A percentile compares a stretch with the other conserved stretches of the same genome.
Conservation (phyloP, 768 basidiomycete species). For the Rhizopogon vinicolor region DNA sequence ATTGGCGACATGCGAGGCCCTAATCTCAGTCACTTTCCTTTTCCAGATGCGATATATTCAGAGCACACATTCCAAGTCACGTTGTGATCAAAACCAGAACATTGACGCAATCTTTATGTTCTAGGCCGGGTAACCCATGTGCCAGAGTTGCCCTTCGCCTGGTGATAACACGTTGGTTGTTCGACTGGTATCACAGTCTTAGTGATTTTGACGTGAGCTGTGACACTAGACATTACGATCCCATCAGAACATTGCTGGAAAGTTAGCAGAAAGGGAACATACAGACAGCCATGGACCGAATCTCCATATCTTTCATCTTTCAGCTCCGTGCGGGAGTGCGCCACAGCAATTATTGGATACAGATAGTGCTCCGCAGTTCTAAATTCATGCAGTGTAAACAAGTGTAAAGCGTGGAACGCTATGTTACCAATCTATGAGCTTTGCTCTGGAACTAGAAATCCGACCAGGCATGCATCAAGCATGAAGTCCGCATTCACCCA, state of each 20-base stretch:
- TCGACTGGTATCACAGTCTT: too few species aligned
- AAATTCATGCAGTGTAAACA: neutral
- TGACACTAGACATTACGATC: neutral
- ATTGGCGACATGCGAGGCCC: conserved; percentile 10
- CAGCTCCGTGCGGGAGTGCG: neutral
- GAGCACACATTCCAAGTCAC: neutral
- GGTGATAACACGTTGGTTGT: too few species aligned
- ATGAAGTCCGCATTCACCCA: conserved; percentile 98
- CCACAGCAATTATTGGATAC: neutral
- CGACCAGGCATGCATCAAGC: conserved; percentile 90
- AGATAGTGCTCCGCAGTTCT: neutral
- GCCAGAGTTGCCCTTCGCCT: too few species aligned
- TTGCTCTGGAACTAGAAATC: conserved; percentile 78
- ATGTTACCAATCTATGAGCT: conserved; percentile 23
- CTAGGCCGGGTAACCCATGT: too few species aligned
- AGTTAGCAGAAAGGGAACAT: neutral
- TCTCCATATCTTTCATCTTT: neutral
- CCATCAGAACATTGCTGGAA: neutral
- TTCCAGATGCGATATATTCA: neutral
- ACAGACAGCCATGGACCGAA: neutral
- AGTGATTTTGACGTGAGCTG: neutral
- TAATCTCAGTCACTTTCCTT: conserved; percentile 6
- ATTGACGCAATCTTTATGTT: too few species aligned
- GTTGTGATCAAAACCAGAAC: neutral
- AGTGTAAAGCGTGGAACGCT: neutral